Evolutionary conservation across 768 basidiomycete species (phyloP).

Genomic region (Hysterangium stoloniferum): DNA sequence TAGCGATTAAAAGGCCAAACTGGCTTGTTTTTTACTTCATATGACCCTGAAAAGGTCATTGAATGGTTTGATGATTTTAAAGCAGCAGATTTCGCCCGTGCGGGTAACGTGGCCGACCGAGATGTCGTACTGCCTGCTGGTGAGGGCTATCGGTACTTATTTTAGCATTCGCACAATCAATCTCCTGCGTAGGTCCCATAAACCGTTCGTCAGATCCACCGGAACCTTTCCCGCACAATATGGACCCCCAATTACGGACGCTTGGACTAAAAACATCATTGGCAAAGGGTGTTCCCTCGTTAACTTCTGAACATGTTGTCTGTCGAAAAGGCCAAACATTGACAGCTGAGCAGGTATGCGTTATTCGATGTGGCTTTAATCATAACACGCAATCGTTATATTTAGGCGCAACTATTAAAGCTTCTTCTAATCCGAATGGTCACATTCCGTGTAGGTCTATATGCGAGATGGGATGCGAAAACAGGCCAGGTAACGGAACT

Average conservation of each 20-base stretch:
- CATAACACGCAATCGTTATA: background rate
- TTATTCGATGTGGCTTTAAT: background rate
- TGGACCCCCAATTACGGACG: slow-evolving; percentile 93
- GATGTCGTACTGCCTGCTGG: slow-evolving; percentile 64
- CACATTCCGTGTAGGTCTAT: slow-evolving; percentile 64
- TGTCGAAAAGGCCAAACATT: slow-evolving; percentile 78
- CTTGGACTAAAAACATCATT: slow-evolving; percentile 82
- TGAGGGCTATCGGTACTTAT: slow-evolving; percentile 14
- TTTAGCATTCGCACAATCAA: background rate
- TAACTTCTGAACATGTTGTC: slow-evolving; percentile 71
- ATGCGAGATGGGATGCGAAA: slow-evolving; percentile 63
- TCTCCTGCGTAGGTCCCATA: slow-evolving; percentile 58
- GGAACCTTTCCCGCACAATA: slow-evolving; percentile 92
- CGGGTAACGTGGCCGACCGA: slow-evolving; percentile 71
- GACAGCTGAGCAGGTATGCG: slow-evolving; percentile 46
- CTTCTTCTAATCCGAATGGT: slow-evolving; percentile 88
- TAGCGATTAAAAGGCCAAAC: slow-evolving; percentile 94
- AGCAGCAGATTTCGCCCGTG: slow-evolving; percentile 85
- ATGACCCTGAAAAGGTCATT: slow-evolving; percentile 80
- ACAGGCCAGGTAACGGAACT: slow-evolving; percentile 58
- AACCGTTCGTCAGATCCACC: slow-evolving; percentile 69
- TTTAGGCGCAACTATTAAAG: slow-evolving; percentile 86
- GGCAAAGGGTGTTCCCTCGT: slow-evolving; percentile 80
- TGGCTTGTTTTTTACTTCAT: slow-evolving; percentile 87
- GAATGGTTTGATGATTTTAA: slow-evolving; percentile 93